phyloP scores from a whole-genome alignment of 768 basidiomycete species.

The Boletales sp. region DNA sequence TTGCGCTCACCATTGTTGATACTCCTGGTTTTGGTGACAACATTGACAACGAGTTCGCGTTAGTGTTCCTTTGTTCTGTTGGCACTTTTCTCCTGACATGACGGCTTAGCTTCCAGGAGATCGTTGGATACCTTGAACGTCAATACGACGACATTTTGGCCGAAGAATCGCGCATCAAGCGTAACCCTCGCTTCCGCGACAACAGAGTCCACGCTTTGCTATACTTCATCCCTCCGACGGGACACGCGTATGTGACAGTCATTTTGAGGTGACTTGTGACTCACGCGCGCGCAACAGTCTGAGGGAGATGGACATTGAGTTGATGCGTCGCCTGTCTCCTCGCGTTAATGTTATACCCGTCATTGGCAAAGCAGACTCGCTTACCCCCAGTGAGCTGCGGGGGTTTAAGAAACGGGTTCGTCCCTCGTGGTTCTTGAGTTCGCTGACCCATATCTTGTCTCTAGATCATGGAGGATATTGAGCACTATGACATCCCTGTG shows the following conservation, averaged over 20 bases:
- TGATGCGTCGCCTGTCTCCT: constrained; percentile 97
- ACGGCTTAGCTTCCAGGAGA: constrained; percentile 83
- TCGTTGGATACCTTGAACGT: constrained; percentile 92
- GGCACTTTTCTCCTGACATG: constrained; percentile 6
- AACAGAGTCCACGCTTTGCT: constrained; percentile 95
- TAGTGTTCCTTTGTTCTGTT: constrained; percentile 33
- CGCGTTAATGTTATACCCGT: constrained; percentile 99
- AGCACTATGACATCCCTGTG: constrained; percentile 95
- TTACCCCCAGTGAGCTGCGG: constrained; percentile 89
- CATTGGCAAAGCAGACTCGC: constrained; percentile 91
- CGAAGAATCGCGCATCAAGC: constrained; percentile 98
- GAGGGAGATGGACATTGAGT: constrained; percentile 97
- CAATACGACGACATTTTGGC: constrained; percentile 99
- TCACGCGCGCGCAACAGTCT: constrained; percentile 44
- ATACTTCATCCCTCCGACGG: constrained; percentile 99
- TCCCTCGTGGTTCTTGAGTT: constrained; percentile 1
- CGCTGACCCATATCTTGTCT: not conserved
- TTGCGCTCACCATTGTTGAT: constrained; percentile 96
- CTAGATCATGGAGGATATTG: constrained; percentile 99
- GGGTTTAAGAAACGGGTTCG: constrained; percentile 93
- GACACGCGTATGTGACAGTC: constrained; percentile 72
- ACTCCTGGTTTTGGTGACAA: constrained; percentile 99
- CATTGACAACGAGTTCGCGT: constrained; percentile 99
- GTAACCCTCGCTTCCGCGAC: constrained; percentile 98
- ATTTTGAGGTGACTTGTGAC: not conserved